Base-by-base conservation (phyloP, 2,329 filamentous ascomycete species). In the Clarireedia sp. region DNA sequence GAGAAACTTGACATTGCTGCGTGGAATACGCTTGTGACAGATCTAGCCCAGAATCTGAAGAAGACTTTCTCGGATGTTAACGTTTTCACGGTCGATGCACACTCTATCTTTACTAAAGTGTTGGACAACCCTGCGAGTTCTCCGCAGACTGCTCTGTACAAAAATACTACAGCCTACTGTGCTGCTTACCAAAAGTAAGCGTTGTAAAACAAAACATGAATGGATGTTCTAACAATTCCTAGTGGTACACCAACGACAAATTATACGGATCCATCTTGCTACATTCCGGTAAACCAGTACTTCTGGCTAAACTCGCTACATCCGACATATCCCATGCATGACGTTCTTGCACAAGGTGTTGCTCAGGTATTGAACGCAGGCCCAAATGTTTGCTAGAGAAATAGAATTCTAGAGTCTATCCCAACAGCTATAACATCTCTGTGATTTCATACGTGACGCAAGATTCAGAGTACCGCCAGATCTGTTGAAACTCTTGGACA, bases 301-400 rank as follows among this genome's bases (percentile, higher is more conserved):
- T 77, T 85, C 62, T 86, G 82, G 82, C 70, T 85, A 29, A 85
- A 86, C 62, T 73, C 68, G 40, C 66, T 86, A 60, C 83, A 86
- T 64, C 82, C 83, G n/a, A 85, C 82, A 0, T 82, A 78, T 64
- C 75, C 80, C 0, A 75, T 85, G 52, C 81, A 85, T 60, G 78
- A 83, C 51, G 77, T 78, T 5, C 75, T 82, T 7, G 82, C 82
- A 0, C 69, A 77, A 56, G 66, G 71, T 49, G 69, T 83, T 43
- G 72, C 74, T 2, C 65, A 69, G 52, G 65, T 69, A 3, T 60
- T 79, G 60, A 57, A 57, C 6, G 67, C 62, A 10, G 73, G 71
- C 2, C 73, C 72, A 0, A 73, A 72, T 48, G 63, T 74, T 23
- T 76, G 71, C 45, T 69, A 68, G 37, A 23, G 7, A 41, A 1